phyloP scores from a whole-genome alignment of 208 protist genomes.

The Naegleria gruberi region DNA sequence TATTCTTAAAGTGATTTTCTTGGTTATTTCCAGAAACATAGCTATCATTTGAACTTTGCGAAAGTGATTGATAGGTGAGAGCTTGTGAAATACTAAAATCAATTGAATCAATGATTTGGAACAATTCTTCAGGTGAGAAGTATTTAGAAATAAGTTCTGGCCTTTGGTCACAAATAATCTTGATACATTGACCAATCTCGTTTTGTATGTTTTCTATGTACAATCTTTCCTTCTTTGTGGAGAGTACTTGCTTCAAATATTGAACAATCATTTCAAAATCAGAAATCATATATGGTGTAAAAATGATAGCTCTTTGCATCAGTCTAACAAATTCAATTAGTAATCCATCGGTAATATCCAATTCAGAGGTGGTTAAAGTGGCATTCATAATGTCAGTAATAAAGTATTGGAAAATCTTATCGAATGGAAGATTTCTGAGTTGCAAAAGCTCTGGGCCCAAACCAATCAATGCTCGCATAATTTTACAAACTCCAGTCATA shows the following conservation, averaged over 20 bases:
- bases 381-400: not conserved
- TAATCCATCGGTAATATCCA: not conserved
- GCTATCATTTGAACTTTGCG: not conserved
- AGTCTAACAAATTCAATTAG: not conserved
- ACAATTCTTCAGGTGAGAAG: not conserved
- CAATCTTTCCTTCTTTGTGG: not conserved
- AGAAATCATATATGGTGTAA: not conserved
- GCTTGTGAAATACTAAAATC: not conserved
- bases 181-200: constrained; percentile 5
- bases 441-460: not conserved
- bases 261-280: not conserved
- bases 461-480: not conserved
- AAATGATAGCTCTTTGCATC: not conserved
- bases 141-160: not conserved
- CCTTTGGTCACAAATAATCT: not conserved
- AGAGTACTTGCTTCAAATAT: not conserved
- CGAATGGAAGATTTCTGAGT: not conserved
- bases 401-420: not conserved
- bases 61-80: not conserved
- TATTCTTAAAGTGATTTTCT: constrained; percentile 9
- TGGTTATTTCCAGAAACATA: not conserved
- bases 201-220: constrained; percentile 10
- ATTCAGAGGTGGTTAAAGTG: not conserved
- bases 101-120: not conserved
- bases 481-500: not conserved